Percentiles rank a stretch among this genome's conserved stretches.
These are phyloP conservation scores for Sporothrix mexicana DNA, from an alignment of 2,329 filamentous ascomycete genomes.

Conservation along the genomic window DNA sequence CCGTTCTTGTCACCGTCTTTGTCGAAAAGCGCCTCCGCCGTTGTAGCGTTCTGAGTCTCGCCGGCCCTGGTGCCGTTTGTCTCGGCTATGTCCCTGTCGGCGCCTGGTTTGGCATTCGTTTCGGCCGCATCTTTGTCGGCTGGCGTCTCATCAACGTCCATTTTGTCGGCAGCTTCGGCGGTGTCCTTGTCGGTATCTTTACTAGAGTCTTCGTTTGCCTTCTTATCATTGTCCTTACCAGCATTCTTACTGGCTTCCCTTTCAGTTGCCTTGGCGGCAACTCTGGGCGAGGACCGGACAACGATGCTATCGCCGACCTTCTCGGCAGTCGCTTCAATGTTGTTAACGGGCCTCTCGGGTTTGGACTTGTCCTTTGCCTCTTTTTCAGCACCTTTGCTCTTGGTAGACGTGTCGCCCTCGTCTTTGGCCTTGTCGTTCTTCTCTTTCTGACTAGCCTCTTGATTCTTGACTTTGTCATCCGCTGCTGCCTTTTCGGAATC, in stretches of 20 bases:
- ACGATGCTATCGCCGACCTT: conserved; percentile 20
- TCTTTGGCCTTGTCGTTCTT: background rate
- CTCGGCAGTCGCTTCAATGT: background rate
- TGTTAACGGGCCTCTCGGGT: background rate
- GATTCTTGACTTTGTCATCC: background rate
- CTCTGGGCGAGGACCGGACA: background rate
- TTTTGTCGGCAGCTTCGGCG: conserved; percentile 48
- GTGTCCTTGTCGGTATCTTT: conserved; percentile 55
- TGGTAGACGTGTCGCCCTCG: background rate
- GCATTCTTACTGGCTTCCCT: background rate
- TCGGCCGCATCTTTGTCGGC: background rate
- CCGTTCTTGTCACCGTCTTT: background rate
- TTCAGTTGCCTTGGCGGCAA: background rate
- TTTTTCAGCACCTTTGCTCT: background rate
- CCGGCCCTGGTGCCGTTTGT: background rate
- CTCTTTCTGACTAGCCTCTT: background rate
- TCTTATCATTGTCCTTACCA: background rate
- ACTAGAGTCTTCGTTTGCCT: conserved; percentile 40
- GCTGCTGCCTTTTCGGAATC: background rate
- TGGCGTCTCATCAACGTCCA: conserved; percentile 15
- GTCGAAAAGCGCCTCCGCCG: conserved; percentile 38
- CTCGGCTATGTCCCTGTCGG: background rate
- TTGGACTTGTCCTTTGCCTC: background rate
- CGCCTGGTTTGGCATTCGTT: background rate
- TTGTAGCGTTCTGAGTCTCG: background rate